phyloP scores from a whole-genome alignment of 2,329 filamentous ascomycete genomes.

The Aspergillus sp. region DNA sequence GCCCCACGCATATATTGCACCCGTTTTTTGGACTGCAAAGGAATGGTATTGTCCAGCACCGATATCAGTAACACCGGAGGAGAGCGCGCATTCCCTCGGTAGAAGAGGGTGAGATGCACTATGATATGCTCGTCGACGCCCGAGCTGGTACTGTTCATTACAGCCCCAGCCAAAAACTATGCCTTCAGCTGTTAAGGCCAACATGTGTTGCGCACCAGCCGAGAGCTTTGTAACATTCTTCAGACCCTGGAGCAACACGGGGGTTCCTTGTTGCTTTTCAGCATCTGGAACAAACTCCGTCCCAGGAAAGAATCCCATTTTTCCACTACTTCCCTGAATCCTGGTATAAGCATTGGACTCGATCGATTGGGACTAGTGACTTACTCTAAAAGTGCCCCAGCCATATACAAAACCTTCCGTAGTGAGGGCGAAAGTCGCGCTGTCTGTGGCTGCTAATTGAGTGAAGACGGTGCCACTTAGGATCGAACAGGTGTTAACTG shows the following conservation, averaged over 20 bases:
- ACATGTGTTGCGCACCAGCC: slow-evolving; percentile 60
- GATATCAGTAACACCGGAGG: slow-evolving; percentile 40
- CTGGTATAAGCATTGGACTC: slow-evolving; percentile 3
- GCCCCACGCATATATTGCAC: slow-evolving; percentile 58
- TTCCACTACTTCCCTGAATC: slow-evolving; percentile 46
- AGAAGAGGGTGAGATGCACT: slow-evolving; percentile 41
- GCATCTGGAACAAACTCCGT: too few species aligned
- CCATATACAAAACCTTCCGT: slow-evolving; percentile 67
- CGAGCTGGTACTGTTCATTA: slow-evolving; percentile 61
- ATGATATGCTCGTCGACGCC: slow-evolving; percentile 52
- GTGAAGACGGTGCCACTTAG: slow-evolving; percentile 54
- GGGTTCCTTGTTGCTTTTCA: slow-evolving; percentile 31
- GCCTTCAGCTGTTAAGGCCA: slow-evolving; percentile 57
- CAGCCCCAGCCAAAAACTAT: slow-evolving; percentile 63
- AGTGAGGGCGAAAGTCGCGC: slow-evolving; percentile 65
- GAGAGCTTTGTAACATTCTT: slow-evolving; percentile 57
- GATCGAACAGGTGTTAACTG: slow-evolving; percentile 46
- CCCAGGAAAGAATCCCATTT: slow-evolving; percentile 43
- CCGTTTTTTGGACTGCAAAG: slow-evolving; percentile 34
- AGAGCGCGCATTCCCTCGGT: slow-evolving; percentile 43
- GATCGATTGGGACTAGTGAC: slow-evolving; percentile 14
- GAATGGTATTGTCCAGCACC: slow-evolving; percentile 33
- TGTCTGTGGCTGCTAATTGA: slow-evolving; percentile 64
- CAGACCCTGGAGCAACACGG: slow-evolving; percentile 42
- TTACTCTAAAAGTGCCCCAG: slow-evolving; percentile 71